A percentile compares a stretch with the other conserved stretches of the same genome.
Conservation (phyloP, 2,329 filamentous ascomycete genomes). For the Colletotrichum lentis region DNA sequence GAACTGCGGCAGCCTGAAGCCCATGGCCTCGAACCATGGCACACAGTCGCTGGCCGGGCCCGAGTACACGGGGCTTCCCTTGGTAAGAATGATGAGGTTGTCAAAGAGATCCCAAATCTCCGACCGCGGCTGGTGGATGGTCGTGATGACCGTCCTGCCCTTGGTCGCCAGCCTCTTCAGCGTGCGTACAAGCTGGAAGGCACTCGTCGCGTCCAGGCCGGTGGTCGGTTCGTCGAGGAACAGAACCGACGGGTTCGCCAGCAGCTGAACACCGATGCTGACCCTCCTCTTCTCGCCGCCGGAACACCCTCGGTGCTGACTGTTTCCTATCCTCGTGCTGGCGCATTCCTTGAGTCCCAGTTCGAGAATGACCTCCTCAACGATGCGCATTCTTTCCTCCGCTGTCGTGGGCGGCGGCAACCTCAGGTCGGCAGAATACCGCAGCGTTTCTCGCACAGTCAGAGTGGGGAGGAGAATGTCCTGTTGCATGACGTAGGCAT, state of each 20-base stretch:
- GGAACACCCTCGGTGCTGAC: constrained; percentile 76
- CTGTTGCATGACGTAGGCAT: constrained; percentile 79
- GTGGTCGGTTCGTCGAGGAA: constrained; percentile 85
- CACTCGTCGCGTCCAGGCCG: constrained; percentile 78
- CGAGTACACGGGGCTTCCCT: constrained; percentile 73
- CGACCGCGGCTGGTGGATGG: constrained; percentile 79
- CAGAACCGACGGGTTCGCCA: constrained; percentile 80
- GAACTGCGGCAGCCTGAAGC: constrained; percentile 71
- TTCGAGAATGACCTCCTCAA: constrained; percentile 80
- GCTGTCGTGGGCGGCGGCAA: constrained; percentile 69
- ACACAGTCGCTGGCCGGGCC: constrained; percentile 67
- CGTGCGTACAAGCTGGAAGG: constrained; percentile 76
- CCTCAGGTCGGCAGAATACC: constrained; percentile 76
- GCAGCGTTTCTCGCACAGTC: constrained; percentile 78
- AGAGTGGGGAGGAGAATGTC: constrained; percentile 77
- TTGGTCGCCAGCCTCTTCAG: constrained; percentile 73
- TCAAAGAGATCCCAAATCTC: constrained; percentile 84
- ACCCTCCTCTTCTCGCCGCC: constrained; percentile 81
- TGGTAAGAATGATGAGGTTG: constrained; percentile 72
- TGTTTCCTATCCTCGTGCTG: constrained; percentile 76
- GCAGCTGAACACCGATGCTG: constrained; percentile 79
- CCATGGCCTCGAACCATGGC: constrained; percentile 68
- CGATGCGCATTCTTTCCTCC: constrained; percentile 67
- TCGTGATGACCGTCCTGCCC: constrained; percentile 75
- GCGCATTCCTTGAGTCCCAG: constrained; percentile 80